Base-by-base conservation (phyloP, 768 basidiomycete genomes). In the Tricholomella constricta region DNA sequence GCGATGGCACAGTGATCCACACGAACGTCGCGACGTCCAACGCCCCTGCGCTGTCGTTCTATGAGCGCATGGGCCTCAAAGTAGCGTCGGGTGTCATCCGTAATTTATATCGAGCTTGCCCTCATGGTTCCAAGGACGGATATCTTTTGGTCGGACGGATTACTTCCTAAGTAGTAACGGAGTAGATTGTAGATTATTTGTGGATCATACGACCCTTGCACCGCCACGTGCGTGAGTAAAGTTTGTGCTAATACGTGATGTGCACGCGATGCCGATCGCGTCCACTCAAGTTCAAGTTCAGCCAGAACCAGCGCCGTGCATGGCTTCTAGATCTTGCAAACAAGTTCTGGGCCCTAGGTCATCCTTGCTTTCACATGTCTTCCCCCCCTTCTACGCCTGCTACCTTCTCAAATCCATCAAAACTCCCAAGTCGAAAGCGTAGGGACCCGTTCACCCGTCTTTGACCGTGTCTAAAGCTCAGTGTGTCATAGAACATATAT, bases 361-460 rank as follows among this genome's bases (percentile, higher is more conserved):
- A 0, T 65, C 69, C 11, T 62, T 75, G 8, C 48, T 68, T 12
- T 60, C 67, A 9, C 82, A 82, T 57, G 62, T 65, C 2, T 81
- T 84, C 56, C 87, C 87, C 0, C 61, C 77, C 0, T 91, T 94
- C 67, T 94, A 94, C 65, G 86, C 89, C n/a, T 92, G 90, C 66
- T 94, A 94, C 65, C 78, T 94, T 0, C 75, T 94, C 22, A 86
- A 85, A 62, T 89, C 88, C 0, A 66, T 83, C 2, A 77, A 81
- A 23, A 80, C 77, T 0, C 74, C 82, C 0, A 69, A 72, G 19
- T 77, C 84, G 7, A 79, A 73, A 50, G 64, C 67, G 74, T 76
- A 27, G 8, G 42, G 12, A 41, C 32, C 25, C 23, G 4, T 34
- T 31, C 42, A 15, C n/a, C 22, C 11, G 23, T 11, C 48, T 56